Conservation (phyloP, 805 yeast species). For the Metschnikowia corniflorae region DNA sequence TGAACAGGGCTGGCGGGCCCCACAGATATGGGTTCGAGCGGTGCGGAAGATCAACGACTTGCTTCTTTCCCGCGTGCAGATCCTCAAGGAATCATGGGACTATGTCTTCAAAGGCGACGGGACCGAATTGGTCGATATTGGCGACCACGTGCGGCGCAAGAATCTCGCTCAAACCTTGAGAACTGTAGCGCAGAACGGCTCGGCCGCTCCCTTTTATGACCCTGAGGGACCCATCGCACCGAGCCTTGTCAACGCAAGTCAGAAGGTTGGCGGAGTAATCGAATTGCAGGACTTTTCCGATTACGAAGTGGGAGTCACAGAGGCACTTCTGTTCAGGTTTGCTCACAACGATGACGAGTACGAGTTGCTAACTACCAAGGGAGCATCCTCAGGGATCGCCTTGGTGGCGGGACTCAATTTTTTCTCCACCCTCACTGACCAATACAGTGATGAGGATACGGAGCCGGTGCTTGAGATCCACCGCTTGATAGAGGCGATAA, state of each 20-base stretch:
- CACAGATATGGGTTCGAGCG: conserved; percentile 28
- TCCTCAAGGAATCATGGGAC: conserved; percentile 48
- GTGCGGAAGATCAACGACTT: conserved; percentile 27
- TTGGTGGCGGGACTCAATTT: conserved; percentile 70
- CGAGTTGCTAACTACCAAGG: conserved; percentile 48
- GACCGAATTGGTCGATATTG: conserved; percentile 37
- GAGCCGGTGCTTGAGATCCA: conserved; percentile 46
- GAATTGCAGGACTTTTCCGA: conserved; percentile 59
- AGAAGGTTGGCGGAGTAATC: conserved; percentile 63
- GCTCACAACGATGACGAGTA: conserved; percentile 15
- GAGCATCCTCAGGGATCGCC: conserved; percentile 84
- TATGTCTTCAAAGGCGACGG: conserved; percentile 41
- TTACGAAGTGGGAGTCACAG: conserved; percentile 51
- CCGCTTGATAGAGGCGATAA: conserved; percentile 78
- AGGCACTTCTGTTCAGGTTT: conserved; percentile 24
- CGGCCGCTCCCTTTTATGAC: conserved; percentile 76
- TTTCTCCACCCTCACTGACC: conserved; percentile 25
- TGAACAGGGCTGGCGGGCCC: conserved; percentile 45
- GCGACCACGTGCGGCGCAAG: conserved; percentile 61
- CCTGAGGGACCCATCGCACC: conserved; percentile 73
- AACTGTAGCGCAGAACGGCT: conserved; percentile 71
- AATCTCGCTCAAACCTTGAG: conserved; percentile 64
- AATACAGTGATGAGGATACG: conserved; percentile 5
- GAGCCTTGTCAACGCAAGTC: conserved; percentile 48
- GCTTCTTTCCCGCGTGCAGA: conserved; percentile 27